Evolutionary conservation across 225 moss, liverwort and hornwort genomes (phyloP), one percentile per base, ranked within the genome.

Genomic region (Polytrichum formosum): DNA sequence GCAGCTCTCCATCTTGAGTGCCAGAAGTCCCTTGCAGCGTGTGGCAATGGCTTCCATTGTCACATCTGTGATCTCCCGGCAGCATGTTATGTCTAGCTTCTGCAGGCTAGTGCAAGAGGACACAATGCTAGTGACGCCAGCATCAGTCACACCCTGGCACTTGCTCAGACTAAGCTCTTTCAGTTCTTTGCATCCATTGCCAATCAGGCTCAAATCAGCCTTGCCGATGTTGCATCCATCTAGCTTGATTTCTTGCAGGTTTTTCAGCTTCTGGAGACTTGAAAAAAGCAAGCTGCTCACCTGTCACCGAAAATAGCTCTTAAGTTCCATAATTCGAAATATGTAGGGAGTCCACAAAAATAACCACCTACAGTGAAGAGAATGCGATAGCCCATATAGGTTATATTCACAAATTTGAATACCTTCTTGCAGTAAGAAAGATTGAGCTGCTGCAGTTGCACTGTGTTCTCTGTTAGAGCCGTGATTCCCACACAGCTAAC

Each of bases 1-100:
- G 80, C 95, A 95, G 54, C 86, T 81, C 68, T 93, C 95, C 87
- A 95, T 87, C 80, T 85, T 90, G 28, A 95, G 82, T 65, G 84
- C 85, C 18, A 79, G 73, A 46, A 95, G 78, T 26, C 82, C 81
- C 56, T 29, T 82, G 80, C 95, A 93, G 21, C 84, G 81, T 17
- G 72, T 63, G 25, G 88, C 71, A 56, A 95, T 81, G 35, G 91
- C 82, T 56, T 86, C 76, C 67, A 95, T 26, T 31, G 90, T 66
- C 56, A 35, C 9, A 75, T 90, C 91, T 6, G 95, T 92, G 54
- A 95, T 77, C 28, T 95, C 92, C 4, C 88, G 83, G 77, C 93
- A 95, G 74, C 95, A 95, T 31, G 95, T 95, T 23, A 95, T 79
- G 71, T 93, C 90, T 56, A 95, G 77, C 72, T 80, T 90, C 64